Percentiles rank a stretch among this genome's conserved stretches.
phyloP scores from a whole-genome alignment of 139 green algal species.

The Monoraphidium neglectum region DNA sequence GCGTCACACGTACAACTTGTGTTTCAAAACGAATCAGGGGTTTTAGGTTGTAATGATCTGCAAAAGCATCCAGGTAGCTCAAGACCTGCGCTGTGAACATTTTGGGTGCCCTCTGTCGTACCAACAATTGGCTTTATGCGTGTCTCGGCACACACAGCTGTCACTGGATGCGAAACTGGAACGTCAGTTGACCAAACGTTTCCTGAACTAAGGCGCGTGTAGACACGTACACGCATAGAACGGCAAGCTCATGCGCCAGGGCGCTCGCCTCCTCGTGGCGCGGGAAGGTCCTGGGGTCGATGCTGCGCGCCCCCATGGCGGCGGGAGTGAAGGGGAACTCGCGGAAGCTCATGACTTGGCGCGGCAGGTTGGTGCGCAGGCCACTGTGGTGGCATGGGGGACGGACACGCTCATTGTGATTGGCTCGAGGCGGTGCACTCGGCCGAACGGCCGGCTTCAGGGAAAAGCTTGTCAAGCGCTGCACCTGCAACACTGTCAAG shows the following conservation, averaged over 20 bases:
- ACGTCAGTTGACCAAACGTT: too few species aligned
- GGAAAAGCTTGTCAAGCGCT: neutral
- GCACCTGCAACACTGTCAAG: too few species aligned
- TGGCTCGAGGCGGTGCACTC: too few species aligned
- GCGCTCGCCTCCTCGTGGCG: conserved; percentile 56
- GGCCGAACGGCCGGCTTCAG: neutral
- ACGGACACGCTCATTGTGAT: too few species aligned
- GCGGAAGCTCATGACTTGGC: conserved; percentile 74
- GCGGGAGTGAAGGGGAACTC: conserved; percentile 67
- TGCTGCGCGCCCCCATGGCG: conserved; percentile 32
- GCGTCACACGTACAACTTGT: conserved; percentile 28
- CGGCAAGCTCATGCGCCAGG: too few species aligned
- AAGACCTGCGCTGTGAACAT: conserved; percentile 36
- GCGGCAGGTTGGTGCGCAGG: conserved; percentile 80
- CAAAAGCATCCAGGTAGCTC: conserved; percentile 64
- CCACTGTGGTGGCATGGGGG: neutral
- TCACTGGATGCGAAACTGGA: too few species aligned
- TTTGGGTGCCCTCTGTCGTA: too few species aligned
- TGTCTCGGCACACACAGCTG: too few species aligned
- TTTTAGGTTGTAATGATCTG: conserved; percentile 43
- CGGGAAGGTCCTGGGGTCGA: conserved; percentile 53
- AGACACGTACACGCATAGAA: too few species aligned
- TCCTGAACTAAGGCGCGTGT: too few species aligned
- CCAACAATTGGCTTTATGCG: too few species aligned
- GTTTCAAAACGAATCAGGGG: conserved; percentile 42